Evolutionary conservation across 306 rosid genomes (phyloP).

Genomic region (Senna siamea): DNA sequence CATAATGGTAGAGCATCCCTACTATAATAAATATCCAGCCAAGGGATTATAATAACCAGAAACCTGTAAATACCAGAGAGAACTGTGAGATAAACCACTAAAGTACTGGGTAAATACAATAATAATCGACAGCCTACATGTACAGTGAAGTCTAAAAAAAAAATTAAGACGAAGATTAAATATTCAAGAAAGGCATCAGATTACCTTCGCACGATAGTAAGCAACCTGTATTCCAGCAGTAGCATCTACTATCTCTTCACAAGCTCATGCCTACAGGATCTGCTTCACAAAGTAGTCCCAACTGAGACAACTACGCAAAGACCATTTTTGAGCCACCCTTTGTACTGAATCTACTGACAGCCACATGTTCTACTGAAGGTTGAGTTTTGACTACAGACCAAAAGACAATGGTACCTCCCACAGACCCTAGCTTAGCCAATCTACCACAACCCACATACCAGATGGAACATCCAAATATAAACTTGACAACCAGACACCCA

Average conservation of each 20-base stretch:
- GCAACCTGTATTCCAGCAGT: background rate
- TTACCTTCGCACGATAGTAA: background rate
- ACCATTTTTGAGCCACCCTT: background rate
- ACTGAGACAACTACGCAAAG: too few relatives aligned
- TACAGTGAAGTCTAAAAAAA: background rate
- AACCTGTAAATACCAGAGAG: constrained; percentile 17
- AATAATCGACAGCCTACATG: background rate
- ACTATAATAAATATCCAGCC: background rate
- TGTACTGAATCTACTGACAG: background rate
- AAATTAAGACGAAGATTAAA: background rate
- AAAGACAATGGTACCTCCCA: background rate
- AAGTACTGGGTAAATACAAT: background rate
- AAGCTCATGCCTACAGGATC: background rate
- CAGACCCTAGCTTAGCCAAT: background rate
- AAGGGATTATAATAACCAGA: background rate
- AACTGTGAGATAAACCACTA: background rate
- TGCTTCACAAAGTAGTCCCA: too few relatives aligned
- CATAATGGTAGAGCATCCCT: background rate
- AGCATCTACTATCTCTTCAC: background rate
- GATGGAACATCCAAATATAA: background rate
- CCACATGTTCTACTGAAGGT: background rate
- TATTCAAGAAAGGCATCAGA: background rate
- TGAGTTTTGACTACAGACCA: background rate
- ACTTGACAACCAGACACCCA: background rate
- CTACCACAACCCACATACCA: too few relatives aligned